Evolutionary conservation across 257 asterid genomes (phyloP).

Genomic region (Solanum piurae): DNA sequence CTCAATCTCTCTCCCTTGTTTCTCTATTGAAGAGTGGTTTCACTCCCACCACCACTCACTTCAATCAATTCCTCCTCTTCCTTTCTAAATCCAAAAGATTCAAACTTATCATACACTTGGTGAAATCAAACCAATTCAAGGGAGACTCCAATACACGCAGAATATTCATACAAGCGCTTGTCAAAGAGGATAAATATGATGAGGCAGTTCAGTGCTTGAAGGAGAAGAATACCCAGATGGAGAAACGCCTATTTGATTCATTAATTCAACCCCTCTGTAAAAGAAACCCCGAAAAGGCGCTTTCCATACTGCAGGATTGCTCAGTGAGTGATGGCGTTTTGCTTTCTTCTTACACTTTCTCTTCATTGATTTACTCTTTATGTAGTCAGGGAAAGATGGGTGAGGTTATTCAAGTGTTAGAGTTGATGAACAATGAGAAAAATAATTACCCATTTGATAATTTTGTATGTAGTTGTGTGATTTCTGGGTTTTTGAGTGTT

Average conservation of each 20-base stretch:
- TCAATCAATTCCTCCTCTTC: constrained; percentile 41
- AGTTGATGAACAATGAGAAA: constrained; percentile 43
- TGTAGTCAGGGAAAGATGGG: constrained; percentile 49
- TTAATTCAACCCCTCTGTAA: constrained; percentile 46
- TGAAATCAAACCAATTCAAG: constrained; percentile 28
- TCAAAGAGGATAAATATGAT: constrained; percentile 32
- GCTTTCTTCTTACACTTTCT: constrained; percentile 62
- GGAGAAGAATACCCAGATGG: constrained; percentile 7
- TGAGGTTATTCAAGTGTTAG: constrained; percentile 51
- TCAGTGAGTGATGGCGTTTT: constrained; percentile 15
- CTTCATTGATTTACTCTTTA: constrained; percentile 35
- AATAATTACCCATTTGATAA: constrained; percentile 49
- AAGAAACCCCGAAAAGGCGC: constrained; percentile 47
- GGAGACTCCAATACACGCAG: constrained; percentile 28
- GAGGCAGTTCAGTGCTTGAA: constrained; percentile 46
- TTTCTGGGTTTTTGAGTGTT: constrained; percentile 56
- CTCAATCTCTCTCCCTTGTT: constrained; percentile 25
- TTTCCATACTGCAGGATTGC: constrained; percentile 29
- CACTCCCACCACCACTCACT: constrained; percentile 44
- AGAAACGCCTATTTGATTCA: constrained; percentile 26
- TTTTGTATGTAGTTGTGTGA: constrained; percentile 65
- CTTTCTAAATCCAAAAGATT: constrained; percentile 35
- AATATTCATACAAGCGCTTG: constrained; percentile 37
- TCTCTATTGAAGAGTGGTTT: constrained; percentile 50
- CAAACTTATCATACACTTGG: constrained; percentile 30